These are phyloP conservation scores for Debaryomycetaceae sp. DNA, from an alignment of 1,139 yeast species.

Conservation along the genomic window DNA sequence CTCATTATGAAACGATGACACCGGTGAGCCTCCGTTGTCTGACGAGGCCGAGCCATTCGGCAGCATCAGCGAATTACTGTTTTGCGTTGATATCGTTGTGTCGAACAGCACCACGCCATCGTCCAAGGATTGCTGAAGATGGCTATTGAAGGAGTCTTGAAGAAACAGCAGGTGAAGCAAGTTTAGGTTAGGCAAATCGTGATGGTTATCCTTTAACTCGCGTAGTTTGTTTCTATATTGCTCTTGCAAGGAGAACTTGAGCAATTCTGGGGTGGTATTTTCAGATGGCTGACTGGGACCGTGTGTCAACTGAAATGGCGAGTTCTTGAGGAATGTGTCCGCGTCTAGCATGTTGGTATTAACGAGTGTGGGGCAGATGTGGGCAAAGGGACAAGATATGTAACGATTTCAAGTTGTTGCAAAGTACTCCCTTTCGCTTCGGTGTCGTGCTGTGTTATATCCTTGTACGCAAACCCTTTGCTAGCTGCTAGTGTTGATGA, in stretches of 20 bases:
- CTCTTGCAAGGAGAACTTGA: constrained; percentile 44
- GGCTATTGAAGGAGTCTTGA: constrained; percentile 32
- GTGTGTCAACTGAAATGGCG: constrained; percentile 36
- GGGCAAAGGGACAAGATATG: no score
- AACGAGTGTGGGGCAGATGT: no score
- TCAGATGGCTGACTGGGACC: constrained; percentile 14
- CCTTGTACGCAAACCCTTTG: no score
- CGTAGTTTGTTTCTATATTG: constrained; percentile 29
- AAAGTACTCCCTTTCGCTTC: no score
- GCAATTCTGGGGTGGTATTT: constrained; percentile 40
- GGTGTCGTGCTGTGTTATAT: no score
- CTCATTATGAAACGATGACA: no score
- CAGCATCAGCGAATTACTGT: not conserved
- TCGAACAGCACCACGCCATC: constrained; percentile 24
- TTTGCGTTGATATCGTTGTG: not conserved
- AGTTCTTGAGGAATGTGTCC: constrained; percentile 29
- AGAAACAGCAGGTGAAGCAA: constrained; percentile 21
- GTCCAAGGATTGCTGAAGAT: constrained; percentile 33
- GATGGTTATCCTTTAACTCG: constrained; percentile 18
- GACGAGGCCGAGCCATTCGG: constrained; percentile 1
- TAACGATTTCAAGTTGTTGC: no score
- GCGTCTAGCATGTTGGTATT: constrained; percentile 28
- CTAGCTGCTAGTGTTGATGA: no score
- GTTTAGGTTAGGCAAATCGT: constrained; percentile 15
- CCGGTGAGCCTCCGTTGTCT: constrained; percentile 1